These are phyloP conservation scores for Amyloporia xantha DNA, from an alignment of 768 basidiomycete genomes.

Conservation along the genomic window DNA sequence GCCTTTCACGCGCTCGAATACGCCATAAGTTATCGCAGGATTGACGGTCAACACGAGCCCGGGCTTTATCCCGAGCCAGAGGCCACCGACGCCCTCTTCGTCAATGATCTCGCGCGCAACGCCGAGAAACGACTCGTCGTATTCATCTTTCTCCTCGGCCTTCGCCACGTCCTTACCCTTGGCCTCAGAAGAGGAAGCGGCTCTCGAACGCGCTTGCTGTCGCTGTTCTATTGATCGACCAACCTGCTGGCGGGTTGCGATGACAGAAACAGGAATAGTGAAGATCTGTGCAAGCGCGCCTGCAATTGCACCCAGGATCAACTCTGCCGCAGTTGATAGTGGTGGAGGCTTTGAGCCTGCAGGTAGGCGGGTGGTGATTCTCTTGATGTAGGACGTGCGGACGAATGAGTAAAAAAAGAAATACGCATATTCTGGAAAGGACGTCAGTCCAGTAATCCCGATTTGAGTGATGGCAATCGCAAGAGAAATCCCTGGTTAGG, in stretches of 20 bases:
- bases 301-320: conserved; percentile 84
- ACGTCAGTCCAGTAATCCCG: background rate
- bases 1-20: conserved; percentile 87
- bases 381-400: conserved; percentile 72
- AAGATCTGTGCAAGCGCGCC: conserved; percentile 96
- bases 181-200: background rate
- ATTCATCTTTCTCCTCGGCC: conserved; percentile 20
- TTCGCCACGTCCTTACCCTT: conserved; percentile 6
- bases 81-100: conserved; percentile 79
- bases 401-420: conserved; percentile 99
- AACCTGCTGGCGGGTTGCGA: conserved; percentile 95
- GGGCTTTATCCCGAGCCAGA: conserved; percentile 93
- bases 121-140: conserved; percentile 67
- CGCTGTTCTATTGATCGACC: conserved; percentile 36
- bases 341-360: conserved; percentile 53
- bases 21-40: conserved; percentile 95
- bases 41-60: conserved; percentile 94
- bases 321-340: conserved; percentile 72
- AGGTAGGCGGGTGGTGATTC: conserved; percentile 52
- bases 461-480: background rate
- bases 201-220: conserved; percentile 1
- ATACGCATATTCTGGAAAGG: conserved; percentile 84
- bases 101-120: conserved; percentile 83
- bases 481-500: too few relatives aligned
- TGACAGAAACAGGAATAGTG: conserved; percentile 96